Evolutionary conservation across 768 basidiomycete species (phyloP), one percentile per base, ranked within the genome.

Genomic region (Trametes elegans): DNA sequence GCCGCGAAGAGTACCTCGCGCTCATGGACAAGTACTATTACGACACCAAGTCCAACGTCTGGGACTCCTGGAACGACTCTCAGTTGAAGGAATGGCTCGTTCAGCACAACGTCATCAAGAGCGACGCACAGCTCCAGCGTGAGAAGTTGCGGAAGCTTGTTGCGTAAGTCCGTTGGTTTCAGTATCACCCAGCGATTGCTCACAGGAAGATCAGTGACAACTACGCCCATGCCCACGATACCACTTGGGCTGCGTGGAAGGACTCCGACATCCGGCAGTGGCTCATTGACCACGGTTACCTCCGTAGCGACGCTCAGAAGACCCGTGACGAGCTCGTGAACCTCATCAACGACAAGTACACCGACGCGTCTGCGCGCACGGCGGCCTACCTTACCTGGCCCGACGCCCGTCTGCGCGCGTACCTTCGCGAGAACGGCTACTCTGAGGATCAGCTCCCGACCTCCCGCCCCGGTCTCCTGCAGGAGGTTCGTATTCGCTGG

Each of bases 381-480:
- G 76, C 84, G 2, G 73, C 82, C 2, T 97, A 96, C 71, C 75
- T 95, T 45, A 79, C 80, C 9, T 98, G 96, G 96, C 90, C 92
- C 11, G 95, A 98, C 65, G 90, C 94, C 3, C 81, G 95, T 28
- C 83, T 98, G 24, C 86, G 94, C 41, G 93, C 89, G 1, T 97
- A 90, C 71, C 79, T 98, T 18, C 80, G 93, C 39, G 83, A 89
- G 64, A 80, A 82, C 59, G 88, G 87, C 44, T 64, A 96, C 26
- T 74, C 79, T 58, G 92, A 95, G 62, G 77, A 77, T n/a, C 74
- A 76, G 44, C 75, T 90, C 36, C 85, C 88, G 0, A 80, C 76
- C 1, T 68, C 64, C 3, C 82, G 93, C 31, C 83, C 90, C 0
- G 85, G 85, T n/a, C 80, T 97, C 18, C 78, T 98, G 29, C 90